A percentile compares a stretch with the other conserved stretches of the same genome.
Conservation (phyloP, 306 rosid species). For the Lathyrus aphaca region DNA sequence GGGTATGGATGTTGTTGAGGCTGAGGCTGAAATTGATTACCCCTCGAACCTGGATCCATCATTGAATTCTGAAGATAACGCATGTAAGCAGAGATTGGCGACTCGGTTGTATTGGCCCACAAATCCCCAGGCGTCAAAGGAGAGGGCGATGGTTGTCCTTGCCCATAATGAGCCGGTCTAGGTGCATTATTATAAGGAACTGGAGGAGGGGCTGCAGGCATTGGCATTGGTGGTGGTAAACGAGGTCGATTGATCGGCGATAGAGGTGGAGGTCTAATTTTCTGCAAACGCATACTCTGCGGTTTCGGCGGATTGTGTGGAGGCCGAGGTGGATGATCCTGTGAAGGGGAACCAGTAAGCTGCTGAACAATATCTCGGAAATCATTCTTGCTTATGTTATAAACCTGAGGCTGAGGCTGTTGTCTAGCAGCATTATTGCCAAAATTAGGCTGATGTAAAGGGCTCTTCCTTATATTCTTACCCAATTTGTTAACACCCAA, state of each 20-base stretch:
- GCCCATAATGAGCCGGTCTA: slow-evolving; percentile 68
- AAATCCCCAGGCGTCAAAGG: slow-evolving; percentile 53
- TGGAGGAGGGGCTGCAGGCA: slow-evolving; percentile 57
- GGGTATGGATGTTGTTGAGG: slow-evolving; percentile 12
- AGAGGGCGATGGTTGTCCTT: slow-evolving; percentile 62
- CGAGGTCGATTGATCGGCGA: slow-evolving; percentile 69
- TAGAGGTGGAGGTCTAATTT: slow-evolving; percentile 89
- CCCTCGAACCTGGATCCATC: slow-evolving; percentile 63
- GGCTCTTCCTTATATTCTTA: slow-evolving; percentile 90
- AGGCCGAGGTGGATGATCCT: slow-evolving; percentile 78
- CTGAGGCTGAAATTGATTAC: slow-evolving; percentile 43
- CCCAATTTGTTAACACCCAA: slow-evolving; percentile 93
- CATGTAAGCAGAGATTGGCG: slow-evolving; percentile 94
- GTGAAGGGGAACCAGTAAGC: slow-evolving; percentile 95
- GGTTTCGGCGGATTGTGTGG: slow-evolving; percentile 74
- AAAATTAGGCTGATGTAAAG: slow-evolving; percentile 82
- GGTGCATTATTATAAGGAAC: slow-evolving; percentile 55
- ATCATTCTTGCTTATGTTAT: slow-evolving; percentile 93
- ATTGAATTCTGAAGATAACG: slow-evolving; percentile 83
- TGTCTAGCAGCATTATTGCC: slow-evolving; percentile 65
- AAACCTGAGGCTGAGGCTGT: slow-evolving; percentile 97
- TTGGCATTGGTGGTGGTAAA: slow-evolving; percentile 50
- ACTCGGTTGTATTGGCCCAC: slow-evolving; percentile 72
- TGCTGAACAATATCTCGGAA: slow-evolving; percentile 91
- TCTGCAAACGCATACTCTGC: slow-evolving; percentile 84